Base-by-base conservation (phyloP, 2,329 filamentous ascomycete genomes). In the Rachicladosporium sp. region DNA sequence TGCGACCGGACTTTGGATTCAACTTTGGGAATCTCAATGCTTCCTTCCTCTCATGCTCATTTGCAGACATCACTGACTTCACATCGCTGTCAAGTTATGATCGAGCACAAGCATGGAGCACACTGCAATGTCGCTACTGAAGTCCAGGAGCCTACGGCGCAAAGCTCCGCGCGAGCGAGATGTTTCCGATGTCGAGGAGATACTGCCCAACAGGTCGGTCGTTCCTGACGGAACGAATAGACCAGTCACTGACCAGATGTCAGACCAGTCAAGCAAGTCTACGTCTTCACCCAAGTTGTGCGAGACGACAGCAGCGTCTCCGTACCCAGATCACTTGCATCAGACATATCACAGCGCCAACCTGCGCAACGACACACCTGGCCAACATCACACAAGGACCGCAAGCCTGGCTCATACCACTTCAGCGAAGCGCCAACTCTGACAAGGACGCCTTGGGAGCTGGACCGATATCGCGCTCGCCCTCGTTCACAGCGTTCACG, bases 361-460 rank as follows among this genome's bases (percentile, higher is more conserved):
- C 19, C 37, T 6, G 33, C 40, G 4, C 43, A 44, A n/a, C 38
- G 37, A 19, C 37, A 47, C 10, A 52, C 49, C 12, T 49, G 47
- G 46, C 45, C 49, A 7, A 36, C 29, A 7, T 11, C 31, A 4
- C n/a, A 32, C 31, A 11, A 27, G n/a, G 12, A 45, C 33, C 38
- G 33, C 31, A 36, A 32, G 15, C 27, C 35, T 13, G 42, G 42
- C 29, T 43, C 31, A 30, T 45, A 45, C 23, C 21, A 35, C 19
- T 49, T 50, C 38, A 43, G 44, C 4, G 35, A 35, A 4, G 35
- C 29, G 7, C 47, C 56, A 45, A 38, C 44, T 50, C 36, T 56
- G 21, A 57, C 54, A 4, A 54, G 50, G 38, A 63, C 62, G 6
- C 56, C 59, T 7, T 63, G 63, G 62, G 62, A 64, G 42, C 35